These are phyloP conservation scores for Guillardia theta DNA, from an alignment of 78 protist species.

Conservation along the genomic window DNA sequence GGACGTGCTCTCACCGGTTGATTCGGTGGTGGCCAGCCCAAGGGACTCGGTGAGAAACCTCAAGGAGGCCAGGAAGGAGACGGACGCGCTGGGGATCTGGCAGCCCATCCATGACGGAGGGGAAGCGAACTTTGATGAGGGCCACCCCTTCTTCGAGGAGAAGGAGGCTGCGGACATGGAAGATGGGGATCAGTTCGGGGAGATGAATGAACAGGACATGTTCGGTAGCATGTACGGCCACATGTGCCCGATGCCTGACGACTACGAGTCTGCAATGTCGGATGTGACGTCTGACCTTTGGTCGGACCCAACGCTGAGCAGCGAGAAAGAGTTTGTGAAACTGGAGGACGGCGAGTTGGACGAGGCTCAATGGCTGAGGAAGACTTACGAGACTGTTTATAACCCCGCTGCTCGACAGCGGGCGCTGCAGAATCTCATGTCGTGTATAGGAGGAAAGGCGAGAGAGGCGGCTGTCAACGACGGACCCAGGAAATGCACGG, in stretches of 20 bases:
- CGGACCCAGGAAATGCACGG: not conserved
- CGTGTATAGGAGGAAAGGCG: not conserved
- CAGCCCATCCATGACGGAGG: too few relatives aligned
- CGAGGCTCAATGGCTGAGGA: not conserved
- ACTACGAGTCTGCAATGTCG: not conserved
- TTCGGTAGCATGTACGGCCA: not conserved
- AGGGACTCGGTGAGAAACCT: too few relatives aligned
- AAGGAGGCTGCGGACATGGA: not conserved
- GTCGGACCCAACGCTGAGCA: not conserved
- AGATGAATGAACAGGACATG: not conserved
- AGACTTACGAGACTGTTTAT: slow-evolving; percentile 14
- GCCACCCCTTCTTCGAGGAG: too few relatives aligned
- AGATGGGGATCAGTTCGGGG: not conserved
- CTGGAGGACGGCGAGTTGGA: not conserved
- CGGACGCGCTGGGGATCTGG: not conserved
- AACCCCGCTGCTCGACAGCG: not conserved
- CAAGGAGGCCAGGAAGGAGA: not conserved
- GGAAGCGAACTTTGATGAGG: too few relatives aligned
- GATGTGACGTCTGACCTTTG: not conserved
- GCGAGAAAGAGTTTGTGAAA: not conserved
- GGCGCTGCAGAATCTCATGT: not conserved
- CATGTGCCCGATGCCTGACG: not conserved
- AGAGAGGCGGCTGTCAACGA: not conserved
- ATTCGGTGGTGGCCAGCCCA: not conserved
- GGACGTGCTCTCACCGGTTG: not conserved